Evolutionary conservation across 2,329 filamentous ascomycete species (phyloP).

Genomic region (Aspergillus sp.): DNA sequence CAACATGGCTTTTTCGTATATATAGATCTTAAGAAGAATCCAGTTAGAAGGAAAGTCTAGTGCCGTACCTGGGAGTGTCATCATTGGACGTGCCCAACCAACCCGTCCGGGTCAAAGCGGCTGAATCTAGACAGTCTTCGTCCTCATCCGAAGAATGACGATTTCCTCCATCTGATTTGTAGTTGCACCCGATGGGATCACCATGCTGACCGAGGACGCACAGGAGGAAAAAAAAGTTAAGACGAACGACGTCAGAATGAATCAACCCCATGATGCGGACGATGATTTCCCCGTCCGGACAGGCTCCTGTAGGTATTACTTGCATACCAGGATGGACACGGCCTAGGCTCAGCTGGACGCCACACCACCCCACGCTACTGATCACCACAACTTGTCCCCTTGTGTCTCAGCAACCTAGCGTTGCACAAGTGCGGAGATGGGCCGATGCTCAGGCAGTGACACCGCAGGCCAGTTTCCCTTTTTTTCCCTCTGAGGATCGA

Average conservation of each 20-base stretch:
- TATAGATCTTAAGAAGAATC: not conserved
- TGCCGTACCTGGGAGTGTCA: not conserved
- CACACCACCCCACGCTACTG: slow-evolving; percentile 19
- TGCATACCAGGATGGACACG: slow-evolving; percentile 20
- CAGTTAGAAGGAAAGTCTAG: not conserved
- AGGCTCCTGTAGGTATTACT: slow-evolving; percentile 16
- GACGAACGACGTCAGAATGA: too few relatives aligned
- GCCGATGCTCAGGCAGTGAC: slow-evolving; percentile 14
- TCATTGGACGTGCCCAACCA: not conserved
- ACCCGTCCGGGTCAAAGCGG: not conserved
- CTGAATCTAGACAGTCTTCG: not conserved
- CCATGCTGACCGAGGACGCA: too few relatives aligned
- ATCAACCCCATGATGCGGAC: not conserved
- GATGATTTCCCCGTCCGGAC: slow-evolving; percentile 8
- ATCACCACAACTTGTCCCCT: not conserved
- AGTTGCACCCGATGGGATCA: too few relatives aligned
- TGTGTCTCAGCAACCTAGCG: slow-evolving; percentile 7
- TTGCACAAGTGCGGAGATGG: slow-evolving; percentile 10
- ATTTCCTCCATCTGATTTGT: too few relatives aligned
- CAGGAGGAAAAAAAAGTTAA: too few relatives aligned
- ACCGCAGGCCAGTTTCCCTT: slow-evolving; percentile 10
- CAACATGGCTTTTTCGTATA: not conserved
- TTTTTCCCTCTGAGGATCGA: slow-evolving; percentile 8
- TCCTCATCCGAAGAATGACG: not conserved
- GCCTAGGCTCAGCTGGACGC: slow-evolving; percentile 22